Percentiles rank a stretch among this genome's conserved stretches.
Evolutionary conservation across 768 basidiomycete species (phyloP).

Genomic region (Leccinum aurantiacum): DNA sequence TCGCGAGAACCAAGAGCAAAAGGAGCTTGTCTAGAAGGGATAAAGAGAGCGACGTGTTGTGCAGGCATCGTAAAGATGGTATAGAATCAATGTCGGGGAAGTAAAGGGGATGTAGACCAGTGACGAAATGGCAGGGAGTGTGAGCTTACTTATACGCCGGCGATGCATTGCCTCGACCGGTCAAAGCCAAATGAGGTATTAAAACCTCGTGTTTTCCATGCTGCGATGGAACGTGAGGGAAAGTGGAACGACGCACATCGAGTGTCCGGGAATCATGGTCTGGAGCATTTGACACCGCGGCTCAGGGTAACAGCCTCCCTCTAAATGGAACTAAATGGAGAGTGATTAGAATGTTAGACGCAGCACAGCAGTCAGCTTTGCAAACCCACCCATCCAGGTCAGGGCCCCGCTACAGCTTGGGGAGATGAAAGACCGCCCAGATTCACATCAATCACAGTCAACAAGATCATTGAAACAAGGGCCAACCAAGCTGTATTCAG

Average conservation of each 20-base stretch:
- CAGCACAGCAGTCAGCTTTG: slow-evolving; percentile 29
- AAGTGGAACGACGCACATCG: slow-evolving; percentile 24
- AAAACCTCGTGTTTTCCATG: slow-evolving; percentile 37
- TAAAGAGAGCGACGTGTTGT: slow-evolving; percentile 30
- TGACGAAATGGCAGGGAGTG: slow-evolving; percentile 21
- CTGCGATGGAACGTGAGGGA: slow-evolving; percentile 32
- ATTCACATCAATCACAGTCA: slow-evolving; percentile 9
- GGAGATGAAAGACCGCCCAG: slow-evolving; percentile 11
- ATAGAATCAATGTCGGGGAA: slow-evolving; percentile 8
- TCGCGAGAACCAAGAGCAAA: slow-evolving; percentile 34
- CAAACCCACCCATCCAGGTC: slow-evolving; percentile 10
- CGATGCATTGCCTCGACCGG: slow-evolving; percentile 31
- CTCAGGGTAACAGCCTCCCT: slow-evolving; percentile 34
- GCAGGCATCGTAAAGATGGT: slow-evolving; percentile 24
- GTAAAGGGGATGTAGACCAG: slow-evolving; percentile 15
- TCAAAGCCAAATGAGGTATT: slow-evolving; percentile 26
- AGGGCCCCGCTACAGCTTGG: slow-evolving; percentile 24
- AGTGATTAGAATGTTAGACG: slow-evolving; percentile 29
- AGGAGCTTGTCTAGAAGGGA: slow-evolving; percentile 35
- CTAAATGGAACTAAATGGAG: slow-evolving; percentile 34
- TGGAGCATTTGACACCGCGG: slow-evolving; percentile 33
- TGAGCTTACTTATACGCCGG: slow-evolving; percentile 31
- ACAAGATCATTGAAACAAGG: slow-evolving; percentile 5
- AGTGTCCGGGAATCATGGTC: slow-evolving; percentile 32
- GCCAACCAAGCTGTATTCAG: slow-evolving; percentile 4